These are phyloP conservation scores for Clonostachys rhizophaga DNA, from an alignment of 2,329 filamentous ascomycete species.

Conservation along the genomic window DNA sequence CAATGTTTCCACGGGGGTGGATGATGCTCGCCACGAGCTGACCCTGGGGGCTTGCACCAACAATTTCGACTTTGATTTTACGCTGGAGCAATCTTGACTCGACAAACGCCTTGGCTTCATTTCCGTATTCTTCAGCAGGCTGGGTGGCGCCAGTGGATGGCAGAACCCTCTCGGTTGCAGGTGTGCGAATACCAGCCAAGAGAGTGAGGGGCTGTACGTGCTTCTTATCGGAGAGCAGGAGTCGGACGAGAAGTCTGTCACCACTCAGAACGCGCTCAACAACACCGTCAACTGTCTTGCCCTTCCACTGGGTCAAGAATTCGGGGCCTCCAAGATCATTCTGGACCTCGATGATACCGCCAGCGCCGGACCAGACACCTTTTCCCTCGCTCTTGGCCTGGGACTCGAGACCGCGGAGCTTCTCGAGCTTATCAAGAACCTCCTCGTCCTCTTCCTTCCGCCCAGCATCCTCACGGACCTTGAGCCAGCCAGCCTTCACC, in stretches of 20 bases:
- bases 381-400: constrained; percentile 74
- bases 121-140: constrained; percentile 82
- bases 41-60: constrained; percentile 84
- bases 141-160: constrained; percentile 75
- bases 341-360: constrained; percentile 67
- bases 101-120: constrained; percentile 84
- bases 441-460: constrained; percentile 85
- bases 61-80: constrained; percentile 73
- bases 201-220: constrained; percentile 88
- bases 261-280: constrained; percentile 90
- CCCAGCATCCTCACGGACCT: constrained; percentile 90
- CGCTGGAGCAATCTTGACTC: constrained; percentile 84
- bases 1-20: constrained; percentile 89
- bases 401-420: constrained; percentile 70
- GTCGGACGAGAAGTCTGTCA: constrained; percentile 80
- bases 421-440: constrained; percentile 66
- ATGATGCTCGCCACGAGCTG: constrained; percentile 85
- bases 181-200: constrained; percentile 82
- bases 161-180: constrained; percentile 81
- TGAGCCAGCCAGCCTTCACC: constrained; percentile 86
- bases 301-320: constrained; percentile 81
- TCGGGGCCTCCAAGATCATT: constrained; percentile 78
- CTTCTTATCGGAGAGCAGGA: constrained; percentile 75
- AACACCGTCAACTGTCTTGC: constrained; percentile 76
- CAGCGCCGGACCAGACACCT: constrained; percentile 71